Evolutionary conservation across 768 basidiomycete species (phyloP).

Genomic region (Auricularia cornea): DNA sequence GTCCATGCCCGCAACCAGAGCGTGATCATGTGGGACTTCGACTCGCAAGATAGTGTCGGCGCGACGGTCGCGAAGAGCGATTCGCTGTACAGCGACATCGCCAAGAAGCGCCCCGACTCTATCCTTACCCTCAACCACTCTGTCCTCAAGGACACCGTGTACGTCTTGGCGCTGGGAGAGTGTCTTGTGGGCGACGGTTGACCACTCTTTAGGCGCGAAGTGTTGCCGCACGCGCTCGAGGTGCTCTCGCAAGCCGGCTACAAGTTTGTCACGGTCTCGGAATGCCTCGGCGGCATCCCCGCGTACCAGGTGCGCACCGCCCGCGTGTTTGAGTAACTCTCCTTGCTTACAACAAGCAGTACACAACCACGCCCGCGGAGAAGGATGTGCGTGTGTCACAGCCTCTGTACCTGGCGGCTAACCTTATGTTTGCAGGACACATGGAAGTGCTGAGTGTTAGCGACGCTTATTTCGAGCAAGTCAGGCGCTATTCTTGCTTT

Average conservation of each 20-base stretch:
- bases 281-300: constrained; percentile 13
- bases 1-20: constrained; percentile 16
- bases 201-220: constrained; percentile 4
- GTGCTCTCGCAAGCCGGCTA: constrained; percentile 14
- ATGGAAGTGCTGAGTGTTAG: too few relatives aligned
- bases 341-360: not conserved
- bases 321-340: not conserved
- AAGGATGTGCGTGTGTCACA: too few relatives aligned
- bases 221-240: constrained; percentile 17
- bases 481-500: too few relatives aligned
- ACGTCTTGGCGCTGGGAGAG: not conserved
- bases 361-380: too few relatives aligned
- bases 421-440: too few relatives aligned
- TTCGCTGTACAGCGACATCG: constrained; percentile 9
- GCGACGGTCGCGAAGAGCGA: constrained; percentile 7
- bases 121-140: constrained; percentile 20
- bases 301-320: not conserved
- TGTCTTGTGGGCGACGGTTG: not conserved
- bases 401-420: too few relatives aligned
- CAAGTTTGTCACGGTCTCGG: constrained; percentile 19
- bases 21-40: constrained; percentile 16
- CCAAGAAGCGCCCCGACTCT: constrained; percentile 8
- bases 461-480: too few relatives aligned
- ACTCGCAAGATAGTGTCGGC: constrained; percentile 12
- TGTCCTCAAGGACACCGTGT: constrained; percentile 15